These are phyloP conservation scores for Trametes versicolor DNA, from an alignment of 1,284 basidiomycete genomes.

Conservation along the genomic window DNA sequence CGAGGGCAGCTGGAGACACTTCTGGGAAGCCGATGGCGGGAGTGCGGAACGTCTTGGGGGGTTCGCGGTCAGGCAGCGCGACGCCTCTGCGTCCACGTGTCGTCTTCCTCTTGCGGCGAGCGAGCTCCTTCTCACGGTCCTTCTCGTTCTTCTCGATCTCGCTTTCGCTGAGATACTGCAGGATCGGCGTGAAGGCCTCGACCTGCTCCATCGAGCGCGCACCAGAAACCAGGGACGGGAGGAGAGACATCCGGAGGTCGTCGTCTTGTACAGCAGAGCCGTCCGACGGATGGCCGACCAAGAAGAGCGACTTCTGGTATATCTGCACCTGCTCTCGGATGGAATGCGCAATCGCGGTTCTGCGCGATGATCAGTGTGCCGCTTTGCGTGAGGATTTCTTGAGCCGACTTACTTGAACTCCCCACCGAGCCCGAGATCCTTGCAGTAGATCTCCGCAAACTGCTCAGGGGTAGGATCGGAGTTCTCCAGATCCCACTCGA, in stretches of 20 bases:
- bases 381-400: conserved; percentile 13
- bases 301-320: conserved; percentile 92
- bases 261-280: conserved; percentile 88
- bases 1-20: conserved; percentile 72
- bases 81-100: conserved; percentile 92
- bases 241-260: conserved; percentile 90
- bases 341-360: conserved; percentile 94
- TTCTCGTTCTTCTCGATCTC: conserved; percentile 92
- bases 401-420: conserved; percentile 84
- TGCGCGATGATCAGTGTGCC: conserved; percentile 44
- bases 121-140: conserved; percentile 93
- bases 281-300: conserved; percentile 89
- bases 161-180: conserved; percentile 89
- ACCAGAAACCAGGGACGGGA: conserved; percentile 79
- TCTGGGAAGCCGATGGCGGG: conserved; percentile 87
- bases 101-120: conserved; percentile 86
- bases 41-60: conserved; percentile 91
- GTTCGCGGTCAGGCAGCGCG: conserved; percentile 92
- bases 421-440: conserved; percentile 90
- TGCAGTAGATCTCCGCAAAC: conserved; percentile 90
- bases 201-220: conserved; percentile 82
- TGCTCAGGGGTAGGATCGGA: conserved; percentile 86
- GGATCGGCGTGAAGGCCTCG: conserved; percentile 85
- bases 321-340: conserved; percentile 96
- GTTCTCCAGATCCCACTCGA: conserved; percentile 97